A percentile compares a stretch with the other conserved stretches of the same genome.
phyloP scores from a whole-genome alignment of 2,329 filamentous ascomycete species.

The Ophiostoma ulmi region DNA sequence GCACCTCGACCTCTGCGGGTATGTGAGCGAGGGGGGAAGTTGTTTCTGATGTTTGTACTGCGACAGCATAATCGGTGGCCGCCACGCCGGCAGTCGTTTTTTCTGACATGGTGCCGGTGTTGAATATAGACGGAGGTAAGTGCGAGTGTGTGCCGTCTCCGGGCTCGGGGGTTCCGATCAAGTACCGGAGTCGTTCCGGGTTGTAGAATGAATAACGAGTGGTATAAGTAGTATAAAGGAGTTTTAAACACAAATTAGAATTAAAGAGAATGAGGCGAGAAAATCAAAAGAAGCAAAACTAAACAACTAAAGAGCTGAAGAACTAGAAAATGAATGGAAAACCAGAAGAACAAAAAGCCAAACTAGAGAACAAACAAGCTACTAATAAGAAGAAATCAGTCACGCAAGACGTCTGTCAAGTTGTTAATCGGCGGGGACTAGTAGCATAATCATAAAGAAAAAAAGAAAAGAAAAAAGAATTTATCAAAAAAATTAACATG shows the following conservation, averaged over 20 bases:
- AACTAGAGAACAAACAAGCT: background rate
- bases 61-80: background rate
- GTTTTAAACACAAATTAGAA: background rate
- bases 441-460: background rate
- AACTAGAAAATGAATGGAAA: background rate
- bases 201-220: background rate
- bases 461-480: background rate
- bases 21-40: background rate
- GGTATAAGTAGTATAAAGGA: background rate
- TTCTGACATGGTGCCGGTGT: constrained; percentile 5
- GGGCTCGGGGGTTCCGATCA: background rate
- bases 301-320: background rate
- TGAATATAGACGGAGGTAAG: background rate
- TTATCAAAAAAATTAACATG: background rate
- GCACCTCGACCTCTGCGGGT: background rate
- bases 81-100: constrained; percentile 2
- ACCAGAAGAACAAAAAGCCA: background rate
- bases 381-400: constrained; percentile 9
- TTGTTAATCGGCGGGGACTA: background rate
- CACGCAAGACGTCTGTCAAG: background rate
- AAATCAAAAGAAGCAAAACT: background rate
- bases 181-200: background rate
- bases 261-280: too few species aligned
- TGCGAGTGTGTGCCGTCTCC: background rate
- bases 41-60: background rate